phyloP scores from a whole-genome alignment of 208 protist species.

The Herpetomonas tarakana region DNA sequence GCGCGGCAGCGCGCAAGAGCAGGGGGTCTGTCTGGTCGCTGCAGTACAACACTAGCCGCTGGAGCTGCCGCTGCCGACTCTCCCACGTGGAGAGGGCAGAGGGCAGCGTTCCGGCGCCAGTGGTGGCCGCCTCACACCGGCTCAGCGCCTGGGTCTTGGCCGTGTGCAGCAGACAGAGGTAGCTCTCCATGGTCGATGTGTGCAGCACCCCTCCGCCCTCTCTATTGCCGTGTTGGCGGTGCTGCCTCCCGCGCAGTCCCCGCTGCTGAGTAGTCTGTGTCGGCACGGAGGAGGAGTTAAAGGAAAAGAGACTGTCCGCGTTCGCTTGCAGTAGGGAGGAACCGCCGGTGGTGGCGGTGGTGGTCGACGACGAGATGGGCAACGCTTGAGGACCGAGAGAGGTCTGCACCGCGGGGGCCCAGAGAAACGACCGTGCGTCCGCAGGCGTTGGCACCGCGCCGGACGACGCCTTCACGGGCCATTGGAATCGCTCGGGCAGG shows the following conservation, averaged over 20 bases:
- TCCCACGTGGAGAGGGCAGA: too few relatives aligned
- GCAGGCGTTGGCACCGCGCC: not conserved
- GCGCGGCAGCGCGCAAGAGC: slow-evolving; percentile 38
- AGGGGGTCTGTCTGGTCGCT: slow-evolving; percentile 65
- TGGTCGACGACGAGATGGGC: not conserved
- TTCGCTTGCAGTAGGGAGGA: too few relatives aligned
- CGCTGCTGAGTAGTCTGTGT: not conserved
- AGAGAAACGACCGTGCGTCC: not conserved
- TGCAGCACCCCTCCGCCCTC: slow-evolving; percentile 55
- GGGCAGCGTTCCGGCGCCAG: not conserved
- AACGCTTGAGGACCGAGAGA: not conserved
- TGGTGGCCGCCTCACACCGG: slow-evolving; percentile 16
- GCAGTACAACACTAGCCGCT: slow-evolving; percentile 57
- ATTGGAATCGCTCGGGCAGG: slow-evolving; percentile 43
- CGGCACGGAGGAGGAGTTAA: too few relatives aligned
- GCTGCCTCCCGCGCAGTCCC: not conserved
- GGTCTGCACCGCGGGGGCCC: slow-evolving; percentile 3
- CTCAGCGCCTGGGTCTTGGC: slow-evolving; percentile 47
- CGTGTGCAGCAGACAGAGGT: slow-evolving; percentile 46
- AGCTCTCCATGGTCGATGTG: slow-evolving; percentile 37
- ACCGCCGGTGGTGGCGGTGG: too few relatives aligned
- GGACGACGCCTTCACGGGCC: slow-evolving; percentile 11
- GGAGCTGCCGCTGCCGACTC: slow-evolving; percentile 10
- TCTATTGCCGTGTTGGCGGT: not conserved
- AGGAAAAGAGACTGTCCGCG: too few relatives aligned